Evolutionary conservation across 2,329 filamentous ascomycete genomes (phyloP).

Genomic region (Chaetomiaceae sp.): DNA sequence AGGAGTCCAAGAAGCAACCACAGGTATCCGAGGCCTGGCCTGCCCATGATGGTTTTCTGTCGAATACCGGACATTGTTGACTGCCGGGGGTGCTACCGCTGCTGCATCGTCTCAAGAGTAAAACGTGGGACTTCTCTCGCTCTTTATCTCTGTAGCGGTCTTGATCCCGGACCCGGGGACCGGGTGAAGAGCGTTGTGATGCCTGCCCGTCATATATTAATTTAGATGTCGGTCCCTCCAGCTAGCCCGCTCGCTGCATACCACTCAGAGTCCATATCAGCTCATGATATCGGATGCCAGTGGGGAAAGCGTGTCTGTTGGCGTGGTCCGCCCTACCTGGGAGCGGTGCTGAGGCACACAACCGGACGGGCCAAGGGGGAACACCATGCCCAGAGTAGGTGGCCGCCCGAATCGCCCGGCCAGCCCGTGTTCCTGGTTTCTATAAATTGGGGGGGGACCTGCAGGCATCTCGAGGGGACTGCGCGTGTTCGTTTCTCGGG

Average conservation of each 20-base stretch:
- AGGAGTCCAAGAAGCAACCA: slow-evolving; percentile 25
- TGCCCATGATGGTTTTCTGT: background rate
- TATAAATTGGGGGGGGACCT: background rate
- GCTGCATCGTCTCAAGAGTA: background rate
- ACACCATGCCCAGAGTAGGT: background rate
- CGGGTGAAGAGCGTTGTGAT: background rate
- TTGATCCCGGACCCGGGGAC: background rate
- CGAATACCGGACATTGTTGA: background rate
- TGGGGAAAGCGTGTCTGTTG: slow-evolving; percentile 1
- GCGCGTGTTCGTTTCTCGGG: no score
- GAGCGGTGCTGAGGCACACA: background rate
- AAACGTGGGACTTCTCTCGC: background rate
- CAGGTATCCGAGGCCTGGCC: slow-evolving; percentile 12
- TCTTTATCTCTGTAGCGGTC: background rate
- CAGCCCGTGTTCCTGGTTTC: background rate
- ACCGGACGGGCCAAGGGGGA: background rate
- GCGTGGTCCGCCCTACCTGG: background rate
- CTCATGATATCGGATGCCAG: slow-evolving; percentile 3
- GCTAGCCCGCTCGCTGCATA: no score
- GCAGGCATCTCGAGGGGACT: no score
- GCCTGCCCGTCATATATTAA: background rate
- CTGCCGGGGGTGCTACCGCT: background rate
- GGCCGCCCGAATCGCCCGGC: background rate
- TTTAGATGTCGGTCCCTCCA: background rate
- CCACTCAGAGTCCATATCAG: background rate